These are phyloP conservation scores for Kitagawia praeruptora DNA, from an alignment of 129 eudicot species.

Conservation along the genomic window DNA sequence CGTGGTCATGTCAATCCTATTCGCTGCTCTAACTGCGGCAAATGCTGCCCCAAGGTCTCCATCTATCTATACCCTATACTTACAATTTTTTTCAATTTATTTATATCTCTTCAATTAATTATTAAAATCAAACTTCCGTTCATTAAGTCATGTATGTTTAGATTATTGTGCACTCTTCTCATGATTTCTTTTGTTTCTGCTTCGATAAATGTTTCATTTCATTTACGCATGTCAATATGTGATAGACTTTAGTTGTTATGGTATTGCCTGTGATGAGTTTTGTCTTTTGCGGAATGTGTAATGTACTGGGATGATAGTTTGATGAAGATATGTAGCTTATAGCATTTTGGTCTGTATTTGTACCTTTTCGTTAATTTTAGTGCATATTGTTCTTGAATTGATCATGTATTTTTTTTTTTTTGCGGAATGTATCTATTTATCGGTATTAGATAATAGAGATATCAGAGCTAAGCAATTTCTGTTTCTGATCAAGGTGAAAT, in stretches of 20 bases:
- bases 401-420: too few species aligned
- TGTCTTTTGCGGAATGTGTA: too few species aligned
- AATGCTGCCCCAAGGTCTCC: constrained; percentile 77
- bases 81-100: neutral
- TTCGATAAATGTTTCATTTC: neutral
- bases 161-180: too few species aligned
- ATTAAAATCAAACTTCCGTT: neutral
- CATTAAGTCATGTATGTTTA: too few species aligned
- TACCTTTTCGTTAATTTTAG: neutral
- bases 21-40: constrained; percentile 86
- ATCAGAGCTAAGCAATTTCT: neutral
- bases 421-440: neutral
- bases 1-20: constrained; percentile 73
- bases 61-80: neutral
- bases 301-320: neutral
- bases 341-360: neutral
- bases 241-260: neutral
- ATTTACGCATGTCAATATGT: neutral
- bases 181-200: too few species aligned
- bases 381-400: neutral
- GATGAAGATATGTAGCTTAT: neutral
- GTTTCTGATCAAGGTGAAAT: neutral
- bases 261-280: neutral
- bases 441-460: neutral
- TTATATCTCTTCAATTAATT: too few species aligned